Conservation (phyloP, 2,329 filamentous ascomycete genomes). For the Diaporthe citriasiana region DNA sequence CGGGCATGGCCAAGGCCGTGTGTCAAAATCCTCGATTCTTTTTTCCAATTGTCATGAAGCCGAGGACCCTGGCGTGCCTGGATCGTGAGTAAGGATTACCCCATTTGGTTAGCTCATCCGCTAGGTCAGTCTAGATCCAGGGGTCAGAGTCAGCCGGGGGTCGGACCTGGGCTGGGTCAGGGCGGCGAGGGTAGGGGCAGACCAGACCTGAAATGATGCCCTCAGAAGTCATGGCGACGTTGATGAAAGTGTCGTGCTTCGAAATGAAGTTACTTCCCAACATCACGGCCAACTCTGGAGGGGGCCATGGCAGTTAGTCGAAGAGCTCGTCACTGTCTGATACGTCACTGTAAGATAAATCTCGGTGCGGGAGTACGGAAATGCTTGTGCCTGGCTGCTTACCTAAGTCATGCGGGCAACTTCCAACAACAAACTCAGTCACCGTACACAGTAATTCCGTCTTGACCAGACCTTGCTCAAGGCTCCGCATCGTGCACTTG, state of each 20-base stretch:
- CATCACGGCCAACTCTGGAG: neutral
- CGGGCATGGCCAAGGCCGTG: conserved; percentile 14
- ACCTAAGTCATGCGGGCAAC: neutral
- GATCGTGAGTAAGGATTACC: conserved; percentile 27
- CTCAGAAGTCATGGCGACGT: neutral
- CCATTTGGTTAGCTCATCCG: neutral
- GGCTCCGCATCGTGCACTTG: neutral
- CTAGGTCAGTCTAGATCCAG: neutral
- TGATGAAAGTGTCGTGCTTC: neutral
- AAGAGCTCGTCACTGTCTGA: neutral
- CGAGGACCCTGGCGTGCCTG: conserved; percentile 20
- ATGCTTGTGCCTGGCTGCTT: neutral
- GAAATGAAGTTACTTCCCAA: neutral
- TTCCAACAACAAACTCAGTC: neutral
- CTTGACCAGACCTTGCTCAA: no score
- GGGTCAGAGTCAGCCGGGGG: neutral
- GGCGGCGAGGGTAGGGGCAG: neutral
- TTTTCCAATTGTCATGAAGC: conserved; percentile 20
- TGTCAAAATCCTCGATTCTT: conserved; percentile 23
- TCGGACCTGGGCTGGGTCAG: neutral
- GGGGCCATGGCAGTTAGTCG: no score
- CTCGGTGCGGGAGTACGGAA: no score
- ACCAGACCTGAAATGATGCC: no score
- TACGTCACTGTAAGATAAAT: no score
- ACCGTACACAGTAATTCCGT: neutral